Conservation (phyloP, 1,284 basidiomycete genomes). For the Rhodotorula sp. region DNA sequence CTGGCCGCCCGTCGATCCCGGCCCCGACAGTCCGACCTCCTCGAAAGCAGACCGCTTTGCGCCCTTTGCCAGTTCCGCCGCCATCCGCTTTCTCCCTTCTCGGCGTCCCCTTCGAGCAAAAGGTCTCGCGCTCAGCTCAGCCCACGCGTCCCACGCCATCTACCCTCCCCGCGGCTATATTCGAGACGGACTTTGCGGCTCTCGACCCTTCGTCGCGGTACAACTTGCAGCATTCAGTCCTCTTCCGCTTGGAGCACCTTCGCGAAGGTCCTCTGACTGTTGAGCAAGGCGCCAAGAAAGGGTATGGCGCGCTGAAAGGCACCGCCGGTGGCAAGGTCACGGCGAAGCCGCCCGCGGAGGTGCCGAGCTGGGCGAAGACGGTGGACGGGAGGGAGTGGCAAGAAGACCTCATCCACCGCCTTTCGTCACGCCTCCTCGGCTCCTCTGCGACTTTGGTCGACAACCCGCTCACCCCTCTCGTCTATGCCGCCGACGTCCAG, state of each 20-base stretch:
- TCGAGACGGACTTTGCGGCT: neutral
- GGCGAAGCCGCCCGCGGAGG: neutral
- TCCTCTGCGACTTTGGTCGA: neutral
- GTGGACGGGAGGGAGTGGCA: neutral
- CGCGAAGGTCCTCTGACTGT: neutral
- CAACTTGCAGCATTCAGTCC: neutral
- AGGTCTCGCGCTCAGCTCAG: neutral
- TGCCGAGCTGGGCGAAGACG: conserved; percentile 15
- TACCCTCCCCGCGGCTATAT: neutral
- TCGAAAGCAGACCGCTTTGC: no score
- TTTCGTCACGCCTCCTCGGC: neutral
- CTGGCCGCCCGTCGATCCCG: no score
- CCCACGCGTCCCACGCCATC: neutral
- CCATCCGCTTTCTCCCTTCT: no score
- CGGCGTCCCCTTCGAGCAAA: neutral
- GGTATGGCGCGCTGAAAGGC: neutral
- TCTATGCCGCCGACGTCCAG: conserved; percentile 16
- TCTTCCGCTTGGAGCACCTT: conserved; percentile 20
- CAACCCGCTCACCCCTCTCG: conserved; percentile 11
- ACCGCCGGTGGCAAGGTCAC: neutral
- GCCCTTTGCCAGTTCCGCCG: no score
- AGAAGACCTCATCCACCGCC: neutral
- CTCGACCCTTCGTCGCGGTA: neutral
- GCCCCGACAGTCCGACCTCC: no score
- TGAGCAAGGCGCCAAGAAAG: conserved; percentile 2